A percentile compares a stretch with the other conserved stretches of the same genome.
These are phyloP conservation scores for Monilinia aucupariae DNA, from an alignment of 2,329 filamentous ascomycete species.

Conservation along the genomic window DNA sequence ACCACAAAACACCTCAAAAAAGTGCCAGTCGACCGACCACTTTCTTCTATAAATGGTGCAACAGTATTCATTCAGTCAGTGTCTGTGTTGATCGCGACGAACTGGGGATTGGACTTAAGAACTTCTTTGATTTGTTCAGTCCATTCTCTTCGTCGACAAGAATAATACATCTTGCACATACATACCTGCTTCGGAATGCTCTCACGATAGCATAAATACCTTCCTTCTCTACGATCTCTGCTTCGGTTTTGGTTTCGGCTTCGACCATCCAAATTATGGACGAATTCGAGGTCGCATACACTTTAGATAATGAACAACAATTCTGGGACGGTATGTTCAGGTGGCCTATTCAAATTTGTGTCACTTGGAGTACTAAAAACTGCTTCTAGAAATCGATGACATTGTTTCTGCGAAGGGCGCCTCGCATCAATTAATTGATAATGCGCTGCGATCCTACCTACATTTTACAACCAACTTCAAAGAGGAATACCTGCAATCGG, in stretches of 20 bases:
- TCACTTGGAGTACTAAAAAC: not conserved
- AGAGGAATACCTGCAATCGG: conserved; percentile 67
- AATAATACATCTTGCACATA: conserved; percentile 14
- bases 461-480: conserved; percentile 69
- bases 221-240: conserved; percentile 6
- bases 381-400: conserved; percentile 55
- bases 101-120: not conserved
- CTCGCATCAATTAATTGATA: conserved; percentile 67
- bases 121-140: not conserved
- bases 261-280: conserved; percentile 35
- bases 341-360: conserved; percentile 3
- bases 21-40: not conserved
- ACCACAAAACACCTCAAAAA: conserved; percentile 13
- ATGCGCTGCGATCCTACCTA: conserved; percentile 79
- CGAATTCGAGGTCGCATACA: conserved; percentile 62
- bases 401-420: conserved; percentile 56
- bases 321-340: conserved; percentile 74
- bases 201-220: conserved; percentile 25
- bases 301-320: conserved; percentile 73
- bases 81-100: conserved; percentile 18
- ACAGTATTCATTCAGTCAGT: conserved; percentile 12
- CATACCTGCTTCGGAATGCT: conserved; percentile 25
- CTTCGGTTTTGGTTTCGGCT: not conserved
- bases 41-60: conserved; percentile 4
- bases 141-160: conserved; percentile 5